These are phyloP conservation scores for Auricularia sp. DNA, from an alignment of 768 basidiomycete genomes.

Conservation along the genomic window DNA sequence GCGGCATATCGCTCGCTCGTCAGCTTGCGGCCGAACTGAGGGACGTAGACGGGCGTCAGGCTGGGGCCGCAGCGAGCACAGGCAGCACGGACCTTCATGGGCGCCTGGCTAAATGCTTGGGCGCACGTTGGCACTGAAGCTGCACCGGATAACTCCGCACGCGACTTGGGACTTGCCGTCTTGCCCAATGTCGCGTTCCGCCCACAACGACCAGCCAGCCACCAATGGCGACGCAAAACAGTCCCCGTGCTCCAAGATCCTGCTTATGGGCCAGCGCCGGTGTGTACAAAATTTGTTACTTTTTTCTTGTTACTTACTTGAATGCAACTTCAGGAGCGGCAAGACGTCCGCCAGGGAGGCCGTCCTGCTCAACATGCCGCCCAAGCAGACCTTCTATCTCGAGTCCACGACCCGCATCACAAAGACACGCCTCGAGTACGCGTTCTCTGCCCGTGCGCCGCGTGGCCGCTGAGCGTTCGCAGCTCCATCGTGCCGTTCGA, in stretches of 20 bases:
- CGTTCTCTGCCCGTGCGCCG: constrained; percentile 6
- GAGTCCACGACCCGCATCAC: constrained; percentile 74
- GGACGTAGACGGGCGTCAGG: background rate
- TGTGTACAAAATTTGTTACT: constrained; percentile 16
- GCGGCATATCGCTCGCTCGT: constrained; percentile 80
- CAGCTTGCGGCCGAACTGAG: background rate
- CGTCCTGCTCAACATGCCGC: constrained; percentile 74
- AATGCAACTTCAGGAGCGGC: constrained; percentile 51
- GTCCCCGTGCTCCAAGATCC: constrained; percentile 35
- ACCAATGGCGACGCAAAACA: background rate
- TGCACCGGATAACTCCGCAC: background rate
- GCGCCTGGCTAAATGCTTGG: no score
- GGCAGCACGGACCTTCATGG: no score
- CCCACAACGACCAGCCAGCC: background rate
- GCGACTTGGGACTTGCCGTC: background rate
- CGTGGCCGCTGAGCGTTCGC: constrained; percentile 6
- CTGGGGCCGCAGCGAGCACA: background rate
- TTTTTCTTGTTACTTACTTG: constrained; percentile 3
- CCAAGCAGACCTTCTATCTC: constrained; percentile 83
- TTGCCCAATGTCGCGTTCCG: background rate
- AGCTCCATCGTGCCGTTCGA: constrained; percentile 90
- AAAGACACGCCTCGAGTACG: constrained; percentile 76
- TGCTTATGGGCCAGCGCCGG: constrained; percentile 66
- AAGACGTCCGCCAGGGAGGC: constrained; percentile 89
- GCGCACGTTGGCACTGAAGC: background rate